Evolutionary conservation across 495 filamentous ascomycete genomes (phyloP), one percentile per base, ranked within the genome.

Genomic region (Xylaria curta): DNA sequence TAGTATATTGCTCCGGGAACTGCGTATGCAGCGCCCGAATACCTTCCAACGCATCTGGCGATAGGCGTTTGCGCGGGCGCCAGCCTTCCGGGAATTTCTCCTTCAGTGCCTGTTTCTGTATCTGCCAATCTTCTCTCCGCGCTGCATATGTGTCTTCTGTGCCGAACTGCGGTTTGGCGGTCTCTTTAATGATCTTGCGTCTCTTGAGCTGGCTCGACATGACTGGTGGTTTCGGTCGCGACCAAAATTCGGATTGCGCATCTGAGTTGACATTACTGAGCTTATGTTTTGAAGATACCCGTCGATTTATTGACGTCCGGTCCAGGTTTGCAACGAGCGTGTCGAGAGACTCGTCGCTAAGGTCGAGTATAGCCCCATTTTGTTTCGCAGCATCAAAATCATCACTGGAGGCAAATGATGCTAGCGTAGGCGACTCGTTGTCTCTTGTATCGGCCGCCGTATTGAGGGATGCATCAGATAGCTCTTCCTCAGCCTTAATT

Each of bases 41-140:
- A 36, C 94, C 94, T 19, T 94, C 91, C 13, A 97, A 78, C 13
- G 95, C 93, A 79, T 97, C 95, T 0, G 95, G 96, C 0, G 96
- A 98, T 1, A 99, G 88, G 69, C 89, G 90, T 82, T 97, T 98
- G 33, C 85, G 85, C 28, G 96, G 94, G 51, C 85, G 83, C 94
- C 95, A 99, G 8, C 90, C 89, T 8, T 86, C 82, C 1, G 89
- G 86, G 74, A 98, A 97, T 77, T 98, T 97, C 38, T 85, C 75
- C 66, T 89, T 82, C 21, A 95, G 78, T 0, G 87, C 89, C 0
- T 78, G 79, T 79, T 97, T 97, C 59, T 97, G 89, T 12, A 89
- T 81, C 73, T 88, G 85, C 94, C 94, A 97, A 3, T 65, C 59
- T 74, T 92, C 89, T 61, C 64, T 70, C 54, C 44, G 33, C 4